Base-by-base conservation (phyloP, 768 basidiomycete genomes). In the Coprinellus micaceus region DNA sequence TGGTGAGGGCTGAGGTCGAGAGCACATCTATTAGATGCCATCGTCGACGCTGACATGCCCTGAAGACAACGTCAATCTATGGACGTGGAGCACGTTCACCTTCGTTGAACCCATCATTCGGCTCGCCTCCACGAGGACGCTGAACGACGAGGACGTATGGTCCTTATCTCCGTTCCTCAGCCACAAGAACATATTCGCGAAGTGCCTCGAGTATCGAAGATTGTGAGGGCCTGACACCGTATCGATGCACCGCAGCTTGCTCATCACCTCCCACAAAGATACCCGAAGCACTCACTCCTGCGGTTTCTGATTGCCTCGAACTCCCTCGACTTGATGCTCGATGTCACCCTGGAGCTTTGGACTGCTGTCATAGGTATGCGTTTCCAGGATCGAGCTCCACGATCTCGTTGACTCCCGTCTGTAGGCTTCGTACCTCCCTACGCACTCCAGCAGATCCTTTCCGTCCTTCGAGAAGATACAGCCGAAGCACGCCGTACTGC, bases 401-500 rank as follows among this genome's bases (percentile, higher is more conserved):
- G 26, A 30, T 15, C 47, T n/a, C 21, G 22, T 43, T 54, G 25
- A 46, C 33, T 33, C 7, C 33, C 7, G 13, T 33, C 7, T 6
- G 33, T 33, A 86, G 85, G 84, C 0, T 88, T 86, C 64, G 76
- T 88, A 9, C 85, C 84, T 17, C 75, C 84, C 2, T 89, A 83
- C 66, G 83, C 85, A 1, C 67, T 88, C 4, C 77, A 83, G 67
- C 75, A 83, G 59, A 87, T 88, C 54, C 68, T 88, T 13, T 67
- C 77, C 4, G 75, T 77, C 5, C 73, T 88, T 7, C 68, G 77
- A 6, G 70, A 73, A 26, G 67, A 77, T 53, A 71, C 74, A 11
- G 68, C 73, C 2, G 72, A 77, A 48, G 69, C 78, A 7, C 71
- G 70, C 56, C 64, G 64, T 11, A 75, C 64, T 5, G 84, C 85